Evolutionary conservation across 148 eudicot species (phyloP).

Genomic region (Nepenthes mirabilis): DNA sequence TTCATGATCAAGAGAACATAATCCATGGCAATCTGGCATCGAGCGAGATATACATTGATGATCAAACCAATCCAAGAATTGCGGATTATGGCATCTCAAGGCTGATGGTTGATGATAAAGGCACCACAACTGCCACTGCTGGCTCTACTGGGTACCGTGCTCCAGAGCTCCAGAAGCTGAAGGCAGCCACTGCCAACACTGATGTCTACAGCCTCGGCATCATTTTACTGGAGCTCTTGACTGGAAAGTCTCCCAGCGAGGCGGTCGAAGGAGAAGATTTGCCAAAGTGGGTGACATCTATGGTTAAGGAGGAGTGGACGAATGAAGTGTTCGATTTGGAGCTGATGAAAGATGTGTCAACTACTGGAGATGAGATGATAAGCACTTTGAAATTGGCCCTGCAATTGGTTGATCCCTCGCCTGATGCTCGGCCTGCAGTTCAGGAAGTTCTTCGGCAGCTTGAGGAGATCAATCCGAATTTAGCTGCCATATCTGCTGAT

Average conservation of each 20-base stretch:
- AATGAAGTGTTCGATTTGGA: constrained; percentile 85
- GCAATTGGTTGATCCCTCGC: constrained; percentile 79
- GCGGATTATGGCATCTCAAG: constrained; percentile 69
- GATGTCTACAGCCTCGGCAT: constrained; percentile 89
- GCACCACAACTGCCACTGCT: constrained; percentile 59
- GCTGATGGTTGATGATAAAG: constrained; percentile 67
- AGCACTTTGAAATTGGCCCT: constrained; percentile 72
- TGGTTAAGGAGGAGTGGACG: constrained; percentile 82
- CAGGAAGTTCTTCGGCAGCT: constrained; percentile 61
- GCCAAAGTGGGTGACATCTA: constrained; percentile 87
- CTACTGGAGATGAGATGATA: constrained; percentile 66
- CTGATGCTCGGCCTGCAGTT: constrained; percentile 66
- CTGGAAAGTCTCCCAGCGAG: constrained; percentile 74
- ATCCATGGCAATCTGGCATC: constrained; percentile 74
- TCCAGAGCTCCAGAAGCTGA: constrained; percentile 72
- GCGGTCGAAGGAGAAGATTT: constrained; percentile 64
- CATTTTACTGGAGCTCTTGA: constrained; percentile 62
- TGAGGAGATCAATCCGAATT: constrained; percentile 49
- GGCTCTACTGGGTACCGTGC: constrained; percentile 75
- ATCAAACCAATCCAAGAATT: constrained; percentile 44
- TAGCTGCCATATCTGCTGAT: constrained; percentile 16
- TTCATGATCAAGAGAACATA: constrained; percentile 50
- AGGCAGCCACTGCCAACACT: constrained; percentile 52
- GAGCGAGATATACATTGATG: constrained; percentile 59
- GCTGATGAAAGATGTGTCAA: constrained; percentile 57